A percentile compares a stretch with the other conserved stretches of the same genome.
Conservation (phyloP, 148 eudicot genomes). For the Amaranthus cruentus region DNA sequence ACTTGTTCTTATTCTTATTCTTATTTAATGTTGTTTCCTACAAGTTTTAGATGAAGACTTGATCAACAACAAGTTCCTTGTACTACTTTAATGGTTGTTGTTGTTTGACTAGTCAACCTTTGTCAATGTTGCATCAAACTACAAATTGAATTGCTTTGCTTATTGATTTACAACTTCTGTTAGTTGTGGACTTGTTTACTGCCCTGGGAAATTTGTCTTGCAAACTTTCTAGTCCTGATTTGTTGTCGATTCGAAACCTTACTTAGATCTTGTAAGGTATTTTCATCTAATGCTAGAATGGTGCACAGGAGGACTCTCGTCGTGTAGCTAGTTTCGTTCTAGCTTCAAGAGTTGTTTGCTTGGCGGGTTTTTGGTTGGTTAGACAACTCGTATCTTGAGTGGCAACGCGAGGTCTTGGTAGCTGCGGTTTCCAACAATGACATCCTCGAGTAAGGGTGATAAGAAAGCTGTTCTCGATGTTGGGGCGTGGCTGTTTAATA, state of each 20-base stretch:
- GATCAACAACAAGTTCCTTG: background rate
- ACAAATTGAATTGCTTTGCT: background rate
- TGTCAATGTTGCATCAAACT: background rate
- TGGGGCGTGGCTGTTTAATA: constrained; percentile 27
- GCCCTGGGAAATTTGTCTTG: background rate
- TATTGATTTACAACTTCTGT: background rate
- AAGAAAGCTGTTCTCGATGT: constrained; percentile 21
- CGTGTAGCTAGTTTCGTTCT: background rate
- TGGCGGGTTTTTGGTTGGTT: background rate
- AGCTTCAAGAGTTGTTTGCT: background rate
- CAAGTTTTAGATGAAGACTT: background rate
- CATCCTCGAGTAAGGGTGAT: constrained; percentile 22
- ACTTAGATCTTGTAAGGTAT: background rate
- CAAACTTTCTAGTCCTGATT: background rate
- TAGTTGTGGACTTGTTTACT: background rate
- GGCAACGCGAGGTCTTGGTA: background rate
- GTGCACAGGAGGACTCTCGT: constrained; percentile 10
- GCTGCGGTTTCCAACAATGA: constrained; percentile 7
- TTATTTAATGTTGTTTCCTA: background rate
- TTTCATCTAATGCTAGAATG: background rate
- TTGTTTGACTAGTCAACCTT: constrained; percentile 12
- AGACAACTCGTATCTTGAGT: background rate
- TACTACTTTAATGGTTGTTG: background rate
- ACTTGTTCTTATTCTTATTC: background rate
- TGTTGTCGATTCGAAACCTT: background rate